These are phyloP conservation scores for Moesziomyces parantarcticus DNA, from an alignment of 1,284 basidiomycete genomes.

Conservation along the genomic window DNA sequence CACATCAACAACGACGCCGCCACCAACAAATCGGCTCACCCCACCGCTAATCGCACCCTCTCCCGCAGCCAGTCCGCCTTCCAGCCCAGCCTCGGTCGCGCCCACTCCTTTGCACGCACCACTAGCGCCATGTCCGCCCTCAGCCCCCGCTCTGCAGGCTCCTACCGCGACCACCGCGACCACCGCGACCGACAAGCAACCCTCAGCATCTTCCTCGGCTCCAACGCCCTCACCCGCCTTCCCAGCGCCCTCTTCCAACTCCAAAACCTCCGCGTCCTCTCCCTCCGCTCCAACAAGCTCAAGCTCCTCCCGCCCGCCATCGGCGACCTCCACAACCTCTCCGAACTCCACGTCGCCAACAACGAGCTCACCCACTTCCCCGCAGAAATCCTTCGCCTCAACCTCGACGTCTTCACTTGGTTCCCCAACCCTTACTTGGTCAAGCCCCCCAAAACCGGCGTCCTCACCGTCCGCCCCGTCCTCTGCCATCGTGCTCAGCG, in stretches of 20 bases:
- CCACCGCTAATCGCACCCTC: constrained; percentile 9
- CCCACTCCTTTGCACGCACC: constrained; percentile 35
- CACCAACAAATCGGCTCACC: not conserved
- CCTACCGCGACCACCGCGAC: constrained; percentile 34
- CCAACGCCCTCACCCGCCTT: constrained; percentile 56
- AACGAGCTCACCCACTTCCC: constrained; percentile 61
- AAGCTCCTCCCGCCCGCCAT: constrained; percentile 60
- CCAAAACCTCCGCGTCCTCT: constrained; percentile 61
- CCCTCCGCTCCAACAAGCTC: constrained; percentile 62
- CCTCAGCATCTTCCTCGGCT: constrained; percentile 44
- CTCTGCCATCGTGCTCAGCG: constrained; percentile 22
- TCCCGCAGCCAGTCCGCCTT: constrained; percentile 43
- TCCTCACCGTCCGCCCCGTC: constrained; percentile 36
- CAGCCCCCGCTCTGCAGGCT: constrained; percentile 35
- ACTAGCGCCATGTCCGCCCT: constrained; percentile 28
- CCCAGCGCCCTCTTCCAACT: constrained; percentile 65
- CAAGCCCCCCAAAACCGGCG: constrained; percentile 38
- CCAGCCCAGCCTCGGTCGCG: constrained; percentile 23
- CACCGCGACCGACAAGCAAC: constrained; percentile 47
- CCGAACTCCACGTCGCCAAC: constrained; percentile 59
- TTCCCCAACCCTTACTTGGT: constrained; percentile 61
- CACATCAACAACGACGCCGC: constrained; percentile 29
- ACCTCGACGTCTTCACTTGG: constrained; percentile 57
- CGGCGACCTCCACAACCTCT: constrained; percentile 57
- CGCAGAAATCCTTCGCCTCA: constrained; percentile 62